Evolutionary conservation across 208 protist species (phyloP), one percentile per base, ranked within the genome.

Genomic region (Crithidia sp.): DNA sequence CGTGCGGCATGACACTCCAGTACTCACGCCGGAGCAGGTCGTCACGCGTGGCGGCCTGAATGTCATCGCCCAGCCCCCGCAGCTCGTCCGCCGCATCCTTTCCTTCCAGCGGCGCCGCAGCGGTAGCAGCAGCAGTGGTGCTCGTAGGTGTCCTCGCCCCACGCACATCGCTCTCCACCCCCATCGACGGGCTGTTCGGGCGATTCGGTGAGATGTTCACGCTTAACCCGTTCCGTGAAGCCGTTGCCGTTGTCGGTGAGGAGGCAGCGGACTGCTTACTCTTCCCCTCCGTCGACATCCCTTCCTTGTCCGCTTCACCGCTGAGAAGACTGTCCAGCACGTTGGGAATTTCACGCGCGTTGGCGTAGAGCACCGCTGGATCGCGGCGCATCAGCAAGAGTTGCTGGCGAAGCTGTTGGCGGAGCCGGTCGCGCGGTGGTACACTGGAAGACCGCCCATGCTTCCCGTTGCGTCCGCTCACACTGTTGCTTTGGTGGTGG

Each of bases 351-450:
- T 84, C 85, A 2, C 91, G 77, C 3, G 85, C 74, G 49, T 89
- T 89, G n/a, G 85, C 74, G 75, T 93, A 93, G 10, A 87, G 73
- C 56, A 90, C 83, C 0, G 88, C 88, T 0, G 88, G 87, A 57
- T 95, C 88, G 16, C 76, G 56, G 2, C 86, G 91, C 85, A 93
- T 91, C 5, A 82, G 67, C 7, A 95, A 43, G 14, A 95, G 79
- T 47, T 95, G 90, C 28, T 79, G 56, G 5, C 90, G 87, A n/a
- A 95, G 76, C 70, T 87, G 76, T 7, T 70, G 28, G 4, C 75
- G 75, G 44, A 78, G 62, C 39, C 55, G 65, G 37, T 58, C 63
- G 5, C 67, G 67, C 41, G 2, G 58, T 19, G 52, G n/a, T 12
- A 19, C 52, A 6, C 16, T 16, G 0, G 36, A 28, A 9, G 45